A percentile compares a stretch with the other conserved stretches of the same genome.
Conservation (phyloP, 2,329 filamentous ascomycete genomes). For the Botrytis deweyae region DNA sequence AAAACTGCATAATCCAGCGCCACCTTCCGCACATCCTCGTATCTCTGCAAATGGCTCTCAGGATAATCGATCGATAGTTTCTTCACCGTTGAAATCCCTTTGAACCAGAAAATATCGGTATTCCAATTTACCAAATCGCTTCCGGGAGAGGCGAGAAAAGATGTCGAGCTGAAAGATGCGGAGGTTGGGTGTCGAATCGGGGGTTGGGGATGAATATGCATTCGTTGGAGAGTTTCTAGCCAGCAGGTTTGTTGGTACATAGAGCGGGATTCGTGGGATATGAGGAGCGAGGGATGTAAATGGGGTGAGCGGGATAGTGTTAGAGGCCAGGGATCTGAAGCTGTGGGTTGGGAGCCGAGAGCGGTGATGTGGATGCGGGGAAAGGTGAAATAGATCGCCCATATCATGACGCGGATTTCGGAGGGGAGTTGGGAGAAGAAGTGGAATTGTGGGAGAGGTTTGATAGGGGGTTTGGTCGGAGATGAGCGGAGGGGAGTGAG, state of each 20-base stretch:
- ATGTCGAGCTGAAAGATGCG: not conserved
- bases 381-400: not conserved
- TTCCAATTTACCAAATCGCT: not conserved
- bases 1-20: slow-evolving; percentile 12
- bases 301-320: not conserved
- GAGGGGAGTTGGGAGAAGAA: slow-evolving; percentile 11
- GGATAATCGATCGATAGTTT: not conserved
- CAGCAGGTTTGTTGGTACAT: slow-evolving; percentile 13
- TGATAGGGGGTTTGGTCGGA: not conserved
- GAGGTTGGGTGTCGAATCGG: not conserved
- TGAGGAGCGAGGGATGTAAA: not conserved
- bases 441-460: not conserved
- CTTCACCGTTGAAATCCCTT: not conserved
- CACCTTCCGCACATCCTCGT: slow-evolving; percentile 8
- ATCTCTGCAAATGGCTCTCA: not conserved
- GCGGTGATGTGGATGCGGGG: slow-evolving; percentile 4
- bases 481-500: not conserved
- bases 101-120: slow-evolving; percentile 18
- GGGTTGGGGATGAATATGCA: not conserved
- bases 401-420: slow-evolving; percentile 12
- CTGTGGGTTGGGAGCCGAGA: not conserved
- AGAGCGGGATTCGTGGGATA: slow-evolving; percentile 9
- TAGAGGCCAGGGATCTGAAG: slow-evolving; percentile 7
- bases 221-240: not conserved
- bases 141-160: not conserved